These are phyloP conservation scores for Fusarium lateritium DNA, from an alignment of 2,329 filamentous ascomycete genomes.

Conservation along the genomic window DNA sequence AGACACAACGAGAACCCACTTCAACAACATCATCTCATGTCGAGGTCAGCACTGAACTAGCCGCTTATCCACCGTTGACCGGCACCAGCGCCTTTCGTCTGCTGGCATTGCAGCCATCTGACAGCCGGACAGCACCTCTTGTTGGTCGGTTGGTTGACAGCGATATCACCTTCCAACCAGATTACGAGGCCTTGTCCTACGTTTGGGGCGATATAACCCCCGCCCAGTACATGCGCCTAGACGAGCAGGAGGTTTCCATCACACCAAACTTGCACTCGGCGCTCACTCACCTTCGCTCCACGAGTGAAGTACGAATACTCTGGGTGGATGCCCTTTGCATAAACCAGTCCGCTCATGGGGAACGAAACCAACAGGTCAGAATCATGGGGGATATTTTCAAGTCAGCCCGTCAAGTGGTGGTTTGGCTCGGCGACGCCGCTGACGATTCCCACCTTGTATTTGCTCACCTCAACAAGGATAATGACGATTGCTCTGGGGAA, in stretches of 20 bases:
- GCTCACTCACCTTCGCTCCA: slow-evolving; percentile 4
- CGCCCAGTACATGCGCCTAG: neutral
- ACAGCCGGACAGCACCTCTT: neutral
- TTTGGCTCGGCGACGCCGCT: slow-evolving; percentile 21
- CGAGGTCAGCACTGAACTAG: accelerated
- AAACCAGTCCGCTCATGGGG: slow-evolving; percentile 17
- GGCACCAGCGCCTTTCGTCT: slow-evolving; percentile 23
- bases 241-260: neutral
- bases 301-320: neutral
- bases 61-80: neutral
- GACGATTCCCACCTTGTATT: slow-evolving; percentile 21
- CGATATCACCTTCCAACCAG: slow-evolving; percentile 26
- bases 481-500: no score
- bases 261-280: slow-evolving; percentile 22
- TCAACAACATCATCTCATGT: accelerated
- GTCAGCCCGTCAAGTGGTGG: slow-evolving; percentile 21
- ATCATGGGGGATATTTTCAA: slow-evolving; percentile 37
- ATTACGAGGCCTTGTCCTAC: slow-evolving; percentile 29
- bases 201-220: slow-evolving; percentile 22
- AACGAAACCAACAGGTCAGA: slow-evolving; percentile 31
- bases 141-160: neutral
- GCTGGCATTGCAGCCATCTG: slow-evolving; percentile 4
- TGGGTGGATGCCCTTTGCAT: slow-evolving; percentile 29
- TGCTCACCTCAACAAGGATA: slow-evolving; percentile 5
- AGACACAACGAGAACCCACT: accelerated